Evolutionary conservation across 2,329 filamentous ascomycete genomes (phyloP).

Genomic region (Fusarium sp.): DNA sequence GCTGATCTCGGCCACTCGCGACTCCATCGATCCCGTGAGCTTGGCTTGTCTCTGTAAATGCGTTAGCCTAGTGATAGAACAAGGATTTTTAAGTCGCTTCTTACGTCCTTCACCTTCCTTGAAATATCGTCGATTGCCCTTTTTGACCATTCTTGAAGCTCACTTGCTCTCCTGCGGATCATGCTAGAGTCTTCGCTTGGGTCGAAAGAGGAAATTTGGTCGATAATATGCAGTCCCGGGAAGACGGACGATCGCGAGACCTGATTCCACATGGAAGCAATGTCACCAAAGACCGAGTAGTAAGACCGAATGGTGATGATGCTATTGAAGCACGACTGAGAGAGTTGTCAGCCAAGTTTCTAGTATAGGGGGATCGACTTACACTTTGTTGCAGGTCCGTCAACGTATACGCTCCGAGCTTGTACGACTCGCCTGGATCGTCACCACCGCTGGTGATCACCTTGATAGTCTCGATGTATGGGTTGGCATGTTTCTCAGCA

Average conservation of each 20-base stretch:
- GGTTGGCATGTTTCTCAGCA: neutral
- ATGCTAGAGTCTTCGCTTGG: neutral
- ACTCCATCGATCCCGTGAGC: neutral
- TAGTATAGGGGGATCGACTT: neutral
- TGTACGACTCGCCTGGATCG: neutral
- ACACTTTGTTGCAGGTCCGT: neutral
- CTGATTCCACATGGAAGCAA: neutral
- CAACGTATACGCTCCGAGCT: neutral
- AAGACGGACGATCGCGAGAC: neutral
- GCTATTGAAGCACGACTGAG: neutral
- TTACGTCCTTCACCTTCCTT: neutral
- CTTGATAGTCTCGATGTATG: neutral
- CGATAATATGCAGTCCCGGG: neutral
- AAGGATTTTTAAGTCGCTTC: neutral
- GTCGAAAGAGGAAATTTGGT: neutral
- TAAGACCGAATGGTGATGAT: neutral
- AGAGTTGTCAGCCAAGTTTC: neutral
- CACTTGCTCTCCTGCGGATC: neutral
- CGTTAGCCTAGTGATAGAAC: neutral
- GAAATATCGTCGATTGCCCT: neutral
- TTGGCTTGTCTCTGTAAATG: neutral
- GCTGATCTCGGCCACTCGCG: neutral
- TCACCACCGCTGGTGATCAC: neutral
- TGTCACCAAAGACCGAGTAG: neutral
- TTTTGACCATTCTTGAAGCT: neutral